Base-by-base conservation (phyloP, 768 basidiomycete genomes). In the Nevesoporus exiguus region DNA sequence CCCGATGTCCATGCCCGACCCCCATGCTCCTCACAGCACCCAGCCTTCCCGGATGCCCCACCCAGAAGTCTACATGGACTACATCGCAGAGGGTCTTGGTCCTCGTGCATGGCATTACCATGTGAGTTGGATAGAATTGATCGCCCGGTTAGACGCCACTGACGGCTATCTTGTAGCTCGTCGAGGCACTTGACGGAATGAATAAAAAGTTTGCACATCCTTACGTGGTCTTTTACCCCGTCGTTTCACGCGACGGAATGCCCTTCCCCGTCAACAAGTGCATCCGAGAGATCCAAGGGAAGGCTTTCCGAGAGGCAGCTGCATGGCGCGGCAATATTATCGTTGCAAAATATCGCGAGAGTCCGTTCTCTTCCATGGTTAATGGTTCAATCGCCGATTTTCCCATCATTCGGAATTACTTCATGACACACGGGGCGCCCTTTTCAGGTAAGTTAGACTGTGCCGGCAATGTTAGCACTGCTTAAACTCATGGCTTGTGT, bases 21-120 rank as follows among this genome's bases (percentile, higher is more conserved):
- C 77, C 43, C 78, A 79, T 54, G 71, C 71, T 14, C 69, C 76
- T 11, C 77, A 78, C 50, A 75, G 75, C 41, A 66, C 73, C 51
- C 70, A 76, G 27, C 77, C 77, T 30, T 72, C 82, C 43, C 83
- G 85, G 49, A 80, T 88, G 76, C 90, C 90, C 0, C 90, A 92
- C 68, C 90, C 90, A 11, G 88, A 91, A 68, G 80, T 88, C 39
- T 82, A 87, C 65, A 92, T 92, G 89, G 88, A 91, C 71, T 88
- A 85, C 70, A 84, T 92, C 61, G 88, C 86, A 64, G 87, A 90
- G 71, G 79, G 81, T 49, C 76, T 81, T 55, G 85, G 84, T 30
- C 71, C 81, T 17, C 78, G 83, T 53, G 80, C 84, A 15, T 91
- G 89, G 88, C 80, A 80, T 63, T 88, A 82, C 67, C 81, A 86